Conservation (phyloP, 192 early-diverging fungal species). For the Umbelopsis sp. region DNA sequence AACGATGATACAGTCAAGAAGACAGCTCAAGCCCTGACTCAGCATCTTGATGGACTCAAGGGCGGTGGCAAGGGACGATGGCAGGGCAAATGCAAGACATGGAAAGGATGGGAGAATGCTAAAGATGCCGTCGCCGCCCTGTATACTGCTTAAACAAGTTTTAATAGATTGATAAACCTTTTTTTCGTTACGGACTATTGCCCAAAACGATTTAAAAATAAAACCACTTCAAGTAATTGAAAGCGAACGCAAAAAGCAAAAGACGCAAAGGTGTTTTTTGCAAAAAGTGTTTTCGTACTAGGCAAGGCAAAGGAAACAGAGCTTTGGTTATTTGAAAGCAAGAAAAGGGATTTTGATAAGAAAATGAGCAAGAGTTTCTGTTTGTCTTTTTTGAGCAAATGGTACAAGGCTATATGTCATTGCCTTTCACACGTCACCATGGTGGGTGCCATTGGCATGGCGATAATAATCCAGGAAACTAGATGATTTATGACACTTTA, state of each 20-base stretch:
- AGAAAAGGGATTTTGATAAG: no score
- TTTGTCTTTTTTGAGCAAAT: no score
- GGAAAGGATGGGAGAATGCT: conserved; percentile 33
- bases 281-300: background rate
- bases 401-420: no score
- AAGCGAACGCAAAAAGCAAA: background rate
- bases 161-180: background rate
- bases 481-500: conserved; percentile 10
- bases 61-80: conserved; percentile 56
- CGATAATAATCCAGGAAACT: conserved; percentile 26
- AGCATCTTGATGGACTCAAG: conserved; percentile 41
- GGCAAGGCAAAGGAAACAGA: background rate
- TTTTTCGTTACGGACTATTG: background rate
- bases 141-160: background rate
- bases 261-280: background rate
- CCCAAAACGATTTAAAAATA: background rate
- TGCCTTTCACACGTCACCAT: conserved; percentile 1
- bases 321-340: no score
- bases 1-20: conserved; percentile 44
- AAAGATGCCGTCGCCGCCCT: background rate
- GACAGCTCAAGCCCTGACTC: conserved; percentile 28
- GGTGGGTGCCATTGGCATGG: background rate
- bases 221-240: background rate
- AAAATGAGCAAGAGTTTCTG: no score
- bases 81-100: conserved; percentile 52